Conservation (phyloP, 1,284 basidiomycete species). For the Schizopora paradoxa region DNA sequence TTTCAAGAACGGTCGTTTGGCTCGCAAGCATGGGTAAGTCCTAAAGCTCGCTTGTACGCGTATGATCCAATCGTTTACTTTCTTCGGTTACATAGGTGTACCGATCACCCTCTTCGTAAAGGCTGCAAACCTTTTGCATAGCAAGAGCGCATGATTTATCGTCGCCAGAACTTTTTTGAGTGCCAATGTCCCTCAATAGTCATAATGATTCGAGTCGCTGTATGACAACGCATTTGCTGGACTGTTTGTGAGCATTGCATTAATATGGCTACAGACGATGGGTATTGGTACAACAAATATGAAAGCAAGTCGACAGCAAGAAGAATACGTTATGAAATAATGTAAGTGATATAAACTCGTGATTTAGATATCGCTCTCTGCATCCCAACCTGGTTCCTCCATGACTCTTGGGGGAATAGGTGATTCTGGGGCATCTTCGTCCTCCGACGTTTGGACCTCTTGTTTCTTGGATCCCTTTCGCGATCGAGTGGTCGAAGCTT, state of each 20-base stretch:
- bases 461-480: neutral
- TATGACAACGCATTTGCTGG: neutral
- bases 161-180: neutral
- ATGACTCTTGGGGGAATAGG: slow-evolving; percentile 5
- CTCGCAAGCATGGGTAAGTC: slow-evolving; percentile 15
- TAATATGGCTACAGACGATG: neutral
- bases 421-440: no score
- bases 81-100: slow-evolving; percentile 11
- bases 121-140: slow-evolving; percentile 18
- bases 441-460: no score
- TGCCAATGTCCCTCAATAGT: neutral
- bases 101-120: slow-evolving; percentile 20
- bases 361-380: slow-evolving; percentile 8
- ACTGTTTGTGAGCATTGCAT: neutral
- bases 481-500: slow-evolving; percentile 5
- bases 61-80: neutral
- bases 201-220: no score
- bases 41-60: neutral
- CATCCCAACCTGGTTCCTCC: slow-evolving; percentile 12
- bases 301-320: neutral
- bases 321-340: neutral
- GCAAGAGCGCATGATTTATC: no score
- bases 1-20: slow-evolving; percentile 9
- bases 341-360: neutral
- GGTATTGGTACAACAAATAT: no score